These are phyloP conservation scores for Annulohypoxylon nitens DNA, from an alignment of 495 filamentous ascomycete species.

Conservation along the genomic window DNA sequence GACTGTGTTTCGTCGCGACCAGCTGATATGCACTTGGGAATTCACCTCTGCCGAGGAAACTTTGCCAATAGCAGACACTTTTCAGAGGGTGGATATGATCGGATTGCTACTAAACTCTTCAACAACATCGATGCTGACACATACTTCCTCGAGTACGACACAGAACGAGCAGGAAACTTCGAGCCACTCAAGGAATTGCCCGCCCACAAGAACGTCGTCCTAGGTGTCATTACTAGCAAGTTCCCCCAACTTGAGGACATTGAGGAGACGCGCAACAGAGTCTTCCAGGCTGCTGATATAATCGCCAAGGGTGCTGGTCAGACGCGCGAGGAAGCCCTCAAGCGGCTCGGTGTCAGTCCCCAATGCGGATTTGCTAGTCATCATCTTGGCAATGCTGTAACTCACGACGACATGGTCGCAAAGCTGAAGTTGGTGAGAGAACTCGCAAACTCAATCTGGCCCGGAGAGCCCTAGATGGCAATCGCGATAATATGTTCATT, in stretches of 20 bases:
- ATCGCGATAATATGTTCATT: background rate
- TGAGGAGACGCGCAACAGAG: slow-evolving; percentile 72
- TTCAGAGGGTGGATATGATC: slow-evolving; percentile 78
- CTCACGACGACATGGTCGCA: slow-evolving; percentile 71
- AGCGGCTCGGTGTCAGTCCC: slow-evolving; percentile 73
- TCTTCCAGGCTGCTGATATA: slow-evolving; percentile 71
- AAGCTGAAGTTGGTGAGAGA: slow-evolving; percentile 73
- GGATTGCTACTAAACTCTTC: slow-evolving; percentile 78
- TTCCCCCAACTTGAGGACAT: slow-evolving; percentile 75
- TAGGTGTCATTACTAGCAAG: slow-evolving; percentile 77
- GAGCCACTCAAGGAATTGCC: slow-evolving; percentile 76
- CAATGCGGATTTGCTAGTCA: slow-evolving; percentile 80
- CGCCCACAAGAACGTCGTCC: slow-evolving; percentile 74
- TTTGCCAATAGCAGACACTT: slow-evolving; percentile 77
- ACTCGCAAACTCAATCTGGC: slow-evolving; percentile 74
- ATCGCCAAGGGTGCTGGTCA: slow-evolving; percentile 71
- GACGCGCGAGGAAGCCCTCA: slow-evolving; percentile 68
- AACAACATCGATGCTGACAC: slow-evolving; percentile 73
- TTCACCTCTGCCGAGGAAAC: slow-evolving; percentile 79
- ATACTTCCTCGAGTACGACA: slow-evolving; percentile 82
- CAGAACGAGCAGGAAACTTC: slow-evolving; percentile 73
- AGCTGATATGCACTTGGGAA: slow-evolving; percentile 71
- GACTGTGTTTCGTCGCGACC: slow-evolving; percentile 69
- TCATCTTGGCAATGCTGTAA: slow-evolving; percentile 70
- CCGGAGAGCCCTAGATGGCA: slow-evolving; percentile 62